Base-by-base conservation (phyloP, 805 yeast species). In the Groenewaldozyma salmanticensis region DNA sequence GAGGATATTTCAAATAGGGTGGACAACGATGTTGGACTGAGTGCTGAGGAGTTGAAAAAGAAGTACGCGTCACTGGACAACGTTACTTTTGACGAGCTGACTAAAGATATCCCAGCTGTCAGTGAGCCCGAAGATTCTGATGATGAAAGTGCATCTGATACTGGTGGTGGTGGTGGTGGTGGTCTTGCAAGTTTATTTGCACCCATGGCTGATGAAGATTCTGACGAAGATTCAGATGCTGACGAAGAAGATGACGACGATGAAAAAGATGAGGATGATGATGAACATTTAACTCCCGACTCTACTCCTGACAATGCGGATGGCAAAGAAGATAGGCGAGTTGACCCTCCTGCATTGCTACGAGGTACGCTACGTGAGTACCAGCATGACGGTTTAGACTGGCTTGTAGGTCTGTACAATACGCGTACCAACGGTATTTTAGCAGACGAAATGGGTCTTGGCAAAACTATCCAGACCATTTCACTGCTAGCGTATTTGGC, bases 401-500 rank as follows among this genome's bases (percentile, higher is more conserved):
- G 99, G 99, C 65, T 92, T 37, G 97, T 96, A 1, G 86, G 96
- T 35, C 65, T 92, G 43, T 90, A 88, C 64, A 85, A 85, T 58
- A 85, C 85, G 54, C 77, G 83, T 42, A 92, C 97, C 4, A 92
- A 92, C 59, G 98, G 99, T 48, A 92, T 92, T 39, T 70, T 92
- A 36, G 99, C 99, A 1, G 99, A 92, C 61, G 99, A 92, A 59
- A 92, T 92, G 99, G 99, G 99, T 42, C 70, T 92, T 33, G 98
- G 71, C 50, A 92, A 92, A 58, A 92, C 99, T 0, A 90, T 92
- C 44, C 99, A 92, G 59, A 92, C 98, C 0, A 92, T 92, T 39
- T 75, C 96, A 0, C 62, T 92, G 33, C 63, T 92, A 16, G 71
- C 94, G 0, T 88, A 88, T 58, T 66, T 92, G 39, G 98, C 99